Evolutionary conservation across 352 stramenopile genomes (phyloP).

Genomic region (Pythium volutum): DNA sequence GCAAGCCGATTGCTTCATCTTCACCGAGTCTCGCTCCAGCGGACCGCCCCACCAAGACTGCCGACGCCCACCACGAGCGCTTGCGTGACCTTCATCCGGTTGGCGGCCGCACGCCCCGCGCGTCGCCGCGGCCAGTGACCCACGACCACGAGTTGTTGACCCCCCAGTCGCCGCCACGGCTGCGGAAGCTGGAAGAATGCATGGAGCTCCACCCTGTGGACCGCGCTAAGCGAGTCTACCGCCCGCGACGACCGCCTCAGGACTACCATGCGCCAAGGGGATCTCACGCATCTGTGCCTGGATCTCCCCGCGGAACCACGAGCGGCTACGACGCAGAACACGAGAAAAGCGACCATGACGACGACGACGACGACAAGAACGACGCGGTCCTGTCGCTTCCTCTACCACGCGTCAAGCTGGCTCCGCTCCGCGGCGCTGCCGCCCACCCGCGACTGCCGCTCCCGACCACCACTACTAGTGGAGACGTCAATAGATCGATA

Average conservation of each 20-base stretch:
- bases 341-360: neutral
- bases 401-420: neutral
- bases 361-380: neutral
- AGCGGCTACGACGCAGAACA: slow-evolving; percentile 18
- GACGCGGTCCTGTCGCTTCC: neutral
- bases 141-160: neutral
- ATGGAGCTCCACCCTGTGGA: slow-evolving; percentile 13
- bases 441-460: neutral
- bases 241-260: slow-evolving; percentile 1
- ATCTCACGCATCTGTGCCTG: neutral
- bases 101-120: neutral
- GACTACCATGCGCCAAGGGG: neutral
- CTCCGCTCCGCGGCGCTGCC: neutral
- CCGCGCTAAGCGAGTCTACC: slow-evolving; percentile 12
- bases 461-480: neutral
- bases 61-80: neutral
- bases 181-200: slow-evolving; percentile 21
- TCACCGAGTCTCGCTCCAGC: neutral
- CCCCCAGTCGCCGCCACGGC: slow-evolving; percentile 9
- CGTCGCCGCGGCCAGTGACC: neutral
- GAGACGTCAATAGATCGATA: neutral
- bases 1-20: neutral
- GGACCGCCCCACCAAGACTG: slow-evolving; percentile 1
- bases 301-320: neutral
- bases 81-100: neutral